Evolutionary conservation across 257 asterid species (phyloP).

Genomic region (Scutellaria barbata): DNA sequence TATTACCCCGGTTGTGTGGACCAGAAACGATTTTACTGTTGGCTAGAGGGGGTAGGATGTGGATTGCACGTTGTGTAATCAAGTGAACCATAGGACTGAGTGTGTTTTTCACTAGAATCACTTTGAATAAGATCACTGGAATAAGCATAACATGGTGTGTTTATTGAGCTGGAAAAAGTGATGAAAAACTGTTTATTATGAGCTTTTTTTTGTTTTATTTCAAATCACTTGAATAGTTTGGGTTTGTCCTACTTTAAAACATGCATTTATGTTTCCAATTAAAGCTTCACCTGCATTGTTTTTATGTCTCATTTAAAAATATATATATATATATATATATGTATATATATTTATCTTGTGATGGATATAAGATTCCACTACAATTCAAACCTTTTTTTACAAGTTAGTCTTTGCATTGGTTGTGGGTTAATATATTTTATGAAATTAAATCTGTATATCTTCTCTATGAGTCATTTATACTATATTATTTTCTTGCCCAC

Average conservation of each 20-base stretch:
- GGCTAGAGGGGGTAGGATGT: conserved; percentile 28
- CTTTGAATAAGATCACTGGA: neutral
- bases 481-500: conserved; percentile 24
- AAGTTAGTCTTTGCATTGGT: too few species aligned
- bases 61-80: conserved; percentile 27
- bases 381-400: too few species aligned
- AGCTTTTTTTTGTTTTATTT: neutral
- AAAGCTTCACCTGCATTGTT: conserved; percentile 37
- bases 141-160: neutral
- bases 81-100: conserved; percentile 29
- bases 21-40: conserved; percentile 24
- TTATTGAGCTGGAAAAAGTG: conserved; percentile 5
- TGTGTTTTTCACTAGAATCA: conserved; percentile 4
- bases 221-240: neutral
- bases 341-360: too few species aligned
- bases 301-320: neutral
- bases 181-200: neutral
- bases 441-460: neutral
- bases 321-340: too few species aligned
- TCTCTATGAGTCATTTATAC: neutral
- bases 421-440: too few species aligned
- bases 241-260: conserved; percentile 32
- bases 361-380: too few species aligned
- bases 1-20: conserved; percentile 26
- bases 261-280: conserved; percentile 29